Evolutionary conservation across 108 stramenopile genomes (phyloP), one percentile per base, ranked within the genome.

Genomic region (Mediolabrus comicus): DNA sequence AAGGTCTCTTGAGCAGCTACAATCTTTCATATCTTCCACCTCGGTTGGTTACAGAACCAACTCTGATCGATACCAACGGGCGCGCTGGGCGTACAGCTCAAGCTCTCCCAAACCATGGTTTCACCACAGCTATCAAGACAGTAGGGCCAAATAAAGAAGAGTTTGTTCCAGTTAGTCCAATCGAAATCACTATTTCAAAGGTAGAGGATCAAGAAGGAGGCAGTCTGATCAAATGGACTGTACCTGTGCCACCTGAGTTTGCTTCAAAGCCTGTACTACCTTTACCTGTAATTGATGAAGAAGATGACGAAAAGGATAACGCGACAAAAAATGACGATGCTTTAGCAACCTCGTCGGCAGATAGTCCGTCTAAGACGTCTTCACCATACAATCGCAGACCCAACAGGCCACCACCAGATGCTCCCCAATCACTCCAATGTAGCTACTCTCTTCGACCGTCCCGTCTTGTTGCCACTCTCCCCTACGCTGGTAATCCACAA

Each of bases 71-170:
- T 69, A 69, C 73, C 26, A 87, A 86, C 31, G 74, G 79, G 3
- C 71, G 93, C 10, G 79, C 80, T 1, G 87, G 75, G 25, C 19
- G 77, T 27, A 64, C 61, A 25, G 93, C 93, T 13, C 61, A 82
- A 58, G 65, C 67, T 22, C 39, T 94, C 19, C 93, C 93, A 5
- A 86, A 90, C 71, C 88, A 90, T 78, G 88, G 83, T 30, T 94
- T 94, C 77, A 78, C 85, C 3, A 82, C 75, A 30, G 72, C 83
- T 39, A 89, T 94, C 73, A 87, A 88, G 53, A 94, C 93, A 12
- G 85, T 89, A 81, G 93, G 93, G 11, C 74, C 79, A 33, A 86
- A 85, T 27, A 72, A 71, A 38, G 77, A 94, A 51, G 46, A 62
- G 1, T 91, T 86, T 66, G 82, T 88, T 7, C 83, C 92, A 16